These are phyloP conservation scores for Straminergon stramineum DNA, from an alignment of 225 moss, liverwort and hornwort species.

Conservation along the genomic window DNA sequence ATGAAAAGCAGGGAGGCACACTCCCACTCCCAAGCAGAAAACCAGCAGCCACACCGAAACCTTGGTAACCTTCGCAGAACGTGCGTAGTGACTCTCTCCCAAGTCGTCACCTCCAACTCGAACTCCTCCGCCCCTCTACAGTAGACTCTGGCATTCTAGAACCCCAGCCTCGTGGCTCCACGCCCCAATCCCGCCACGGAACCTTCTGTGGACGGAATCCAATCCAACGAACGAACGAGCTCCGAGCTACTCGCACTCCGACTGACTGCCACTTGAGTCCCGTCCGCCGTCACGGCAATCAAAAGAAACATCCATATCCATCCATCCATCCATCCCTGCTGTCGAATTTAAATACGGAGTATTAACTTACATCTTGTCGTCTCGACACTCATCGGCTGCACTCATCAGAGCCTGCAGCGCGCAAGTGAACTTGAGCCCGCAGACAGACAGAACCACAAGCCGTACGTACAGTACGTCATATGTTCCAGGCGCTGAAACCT, in stretches of 20 bases:
- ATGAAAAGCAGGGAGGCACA: neutral
- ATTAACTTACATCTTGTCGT: neutral
- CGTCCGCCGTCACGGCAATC: too few relatives aligned
- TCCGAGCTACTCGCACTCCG: neutral
- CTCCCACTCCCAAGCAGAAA: neutral
- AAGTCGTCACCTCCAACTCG: neutral
- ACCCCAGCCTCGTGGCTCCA: neutral
- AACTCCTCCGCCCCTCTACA: neutral
- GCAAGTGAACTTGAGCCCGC: neutral
- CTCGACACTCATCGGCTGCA: neutral
- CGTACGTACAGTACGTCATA: too few relatives aligned
- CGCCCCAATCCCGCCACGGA: neutral
- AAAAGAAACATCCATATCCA: neutral
- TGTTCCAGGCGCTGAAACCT: neutral
- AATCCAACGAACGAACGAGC: too few relatives aligned
- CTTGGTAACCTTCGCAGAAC: neutral
- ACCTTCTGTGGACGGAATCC: neutral
- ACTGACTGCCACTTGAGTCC: too few relatives aligned
- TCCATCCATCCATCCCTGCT: neutral
- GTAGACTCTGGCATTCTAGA: neutral
- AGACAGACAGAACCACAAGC: neutral
- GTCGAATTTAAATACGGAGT: too few relatives aligned
- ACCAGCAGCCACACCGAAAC: neutral
- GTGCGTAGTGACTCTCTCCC: too few relatives aligned
- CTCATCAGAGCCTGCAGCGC: neutral